Conservation (phyloP, 2,329 filamentous ascomycete genomes). For the Knoxdaviesia proteae region DNA sequence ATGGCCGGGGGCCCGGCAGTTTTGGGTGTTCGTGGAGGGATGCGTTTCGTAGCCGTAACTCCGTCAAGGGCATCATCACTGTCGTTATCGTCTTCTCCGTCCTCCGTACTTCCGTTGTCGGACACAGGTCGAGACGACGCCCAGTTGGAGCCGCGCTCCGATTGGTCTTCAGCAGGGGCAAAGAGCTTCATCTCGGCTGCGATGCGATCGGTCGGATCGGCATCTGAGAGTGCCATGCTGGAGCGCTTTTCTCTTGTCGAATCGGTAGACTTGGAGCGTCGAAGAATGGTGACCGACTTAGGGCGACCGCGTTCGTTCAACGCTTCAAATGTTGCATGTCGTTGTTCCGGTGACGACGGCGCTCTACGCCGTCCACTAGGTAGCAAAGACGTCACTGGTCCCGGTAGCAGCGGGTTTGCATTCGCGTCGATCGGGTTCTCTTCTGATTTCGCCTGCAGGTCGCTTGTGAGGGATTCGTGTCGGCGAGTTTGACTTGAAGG, state of each 20-base stretch:
- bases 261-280: constrained; percentile 21
- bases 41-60: constrained; percentile 21
- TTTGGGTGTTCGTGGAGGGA: constrained; percentile 16
- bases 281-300: constrained; percentile 8
- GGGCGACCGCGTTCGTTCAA: too few species aligned
- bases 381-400: too few species aligned
- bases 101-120: constrained; percentile 25
- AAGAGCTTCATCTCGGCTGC: constrained; percentile 35
- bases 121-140: constrained; percentile 19
- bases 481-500: too few species aligned
- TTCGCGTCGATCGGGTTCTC: too few species aligned
- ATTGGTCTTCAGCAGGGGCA: constrained; percentile 30
- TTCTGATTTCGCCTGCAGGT: too few species aligned
- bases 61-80: constrained; percentile 41
- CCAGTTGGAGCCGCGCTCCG: constrained; percentile 31
- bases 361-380: too few species aligned
- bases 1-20: constrained; percentile 15
- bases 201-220: constrained; percentile 34
- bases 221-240: constrained; percentile 26
- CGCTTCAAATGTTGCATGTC: too few species aligned
- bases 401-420: too few species aligned
- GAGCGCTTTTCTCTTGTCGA: constrained; percentile 26
- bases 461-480: too few species aligned
- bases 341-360: too few species aligned
- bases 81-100: constrained; percentile 36